Percentiles rank a stretch among this genome's conserved stretches.
Conservation (phyloP, 108 stramenopile genomes). For the Nitzschia palea region DNA sequence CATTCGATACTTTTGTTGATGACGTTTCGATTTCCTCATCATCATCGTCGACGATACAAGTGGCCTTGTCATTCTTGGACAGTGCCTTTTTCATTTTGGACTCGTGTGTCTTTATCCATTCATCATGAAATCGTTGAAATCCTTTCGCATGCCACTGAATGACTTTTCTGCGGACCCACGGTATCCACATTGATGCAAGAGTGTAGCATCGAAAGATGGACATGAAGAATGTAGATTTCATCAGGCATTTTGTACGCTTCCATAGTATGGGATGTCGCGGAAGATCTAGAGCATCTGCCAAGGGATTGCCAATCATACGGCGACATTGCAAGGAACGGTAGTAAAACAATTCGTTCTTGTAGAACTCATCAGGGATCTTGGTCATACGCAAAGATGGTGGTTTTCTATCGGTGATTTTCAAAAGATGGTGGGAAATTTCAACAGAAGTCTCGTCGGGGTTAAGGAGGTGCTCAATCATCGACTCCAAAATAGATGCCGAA, state of each 20-base stretch:
- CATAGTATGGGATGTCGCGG: conserved; percentile 40
- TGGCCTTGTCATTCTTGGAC: conserved; percentile 13
- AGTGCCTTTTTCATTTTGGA: conserved; percentile 47
- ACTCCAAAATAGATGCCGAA: conserved; percentile 38
- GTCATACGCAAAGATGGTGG: conserved; percentile 1
- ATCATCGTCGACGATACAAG: conserved; percentile 5
- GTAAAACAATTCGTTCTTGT: conserved; percentile 46
- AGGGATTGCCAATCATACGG: conserved; percentile 61
- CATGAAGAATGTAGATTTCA: conserved; percentile 34
- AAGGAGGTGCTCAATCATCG: conserved; percentile 47
- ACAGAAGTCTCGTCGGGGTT: conserved; percentile 65
- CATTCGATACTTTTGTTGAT: neutral
- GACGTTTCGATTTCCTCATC: neutral
- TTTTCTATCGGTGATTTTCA: conserved; percentile 32
- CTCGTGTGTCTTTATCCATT: conserved; percentile 46
- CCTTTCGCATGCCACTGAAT: conserved; percentile 37
- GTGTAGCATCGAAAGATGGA: conserved; percentile 49
- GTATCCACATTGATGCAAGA: conserved; percentile 36
- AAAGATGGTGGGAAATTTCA: conserved; percentile 66
- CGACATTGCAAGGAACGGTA: conserved; percentile 67
- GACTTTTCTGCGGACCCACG: conserved; percentile 26
- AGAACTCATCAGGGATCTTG: conserved; percentile 15
- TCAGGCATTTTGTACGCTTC: conserved; percentile 14
- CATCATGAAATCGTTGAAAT: conserved; percentile 30
- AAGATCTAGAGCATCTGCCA: conserved; percentile 68